Evolutionary conservation across 1,284 basidiomycete species (phyloP).

Genomic region (Irpex sp.): DNA sequence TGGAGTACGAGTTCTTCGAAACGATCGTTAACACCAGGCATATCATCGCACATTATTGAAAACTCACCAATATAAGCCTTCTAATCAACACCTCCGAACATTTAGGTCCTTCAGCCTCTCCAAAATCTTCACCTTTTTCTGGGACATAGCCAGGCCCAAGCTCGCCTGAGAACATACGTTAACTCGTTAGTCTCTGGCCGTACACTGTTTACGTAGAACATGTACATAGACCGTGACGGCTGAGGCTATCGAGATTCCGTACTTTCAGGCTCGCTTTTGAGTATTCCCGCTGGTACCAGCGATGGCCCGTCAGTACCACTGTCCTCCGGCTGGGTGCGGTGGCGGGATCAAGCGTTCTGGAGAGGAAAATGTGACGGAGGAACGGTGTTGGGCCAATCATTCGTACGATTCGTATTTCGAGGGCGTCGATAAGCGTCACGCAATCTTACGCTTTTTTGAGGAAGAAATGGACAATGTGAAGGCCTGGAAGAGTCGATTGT

Average conservation of each 20-base stretch:
- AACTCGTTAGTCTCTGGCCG: no score
- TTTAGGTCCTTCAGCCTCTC: slow-evolving; percentile 51
- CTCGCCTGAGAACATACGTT: slow-evolving; percentile 8
- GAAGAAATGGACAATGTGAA: slow-evolving; percentile 56
- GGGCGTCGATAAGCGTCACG: slow-evolving; percentile 67
- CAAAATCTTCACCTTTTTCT: slow-evolving; percentile 77
- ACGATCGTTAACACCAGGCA: no score
- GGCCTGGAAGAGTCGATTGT: background rate
- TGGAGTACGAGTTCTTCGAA: no score
- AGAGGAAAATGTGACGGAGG: background rate
- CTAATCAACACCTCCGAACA: no score
- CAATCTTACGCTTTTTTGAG: slow-evolving; percentile 63
- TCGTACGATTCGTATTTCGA: slow-evolving; percentile 74
- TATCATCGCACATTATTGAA: no score
- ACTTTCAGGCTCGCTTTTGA: no score
- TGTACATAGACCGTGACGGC: no score
- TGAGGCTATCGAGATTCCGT: no score
- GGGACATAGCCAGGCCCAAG: no score
- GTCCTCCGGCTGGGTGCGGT: slow-evolving; percentile 12
- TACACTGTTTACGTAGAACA: background rate
- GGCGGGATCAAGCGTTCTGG: background rate
- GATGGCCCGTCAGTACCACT: no score
- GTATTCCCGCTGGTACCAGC: no score
- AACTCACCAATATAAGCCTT: no score
- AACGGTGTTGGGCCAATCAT: background rate